These are phyloP conservation scores for Spergularia bocconei DNA, from an alignment of 148 eudicot species.

Conservation along the genomic window DNA sequence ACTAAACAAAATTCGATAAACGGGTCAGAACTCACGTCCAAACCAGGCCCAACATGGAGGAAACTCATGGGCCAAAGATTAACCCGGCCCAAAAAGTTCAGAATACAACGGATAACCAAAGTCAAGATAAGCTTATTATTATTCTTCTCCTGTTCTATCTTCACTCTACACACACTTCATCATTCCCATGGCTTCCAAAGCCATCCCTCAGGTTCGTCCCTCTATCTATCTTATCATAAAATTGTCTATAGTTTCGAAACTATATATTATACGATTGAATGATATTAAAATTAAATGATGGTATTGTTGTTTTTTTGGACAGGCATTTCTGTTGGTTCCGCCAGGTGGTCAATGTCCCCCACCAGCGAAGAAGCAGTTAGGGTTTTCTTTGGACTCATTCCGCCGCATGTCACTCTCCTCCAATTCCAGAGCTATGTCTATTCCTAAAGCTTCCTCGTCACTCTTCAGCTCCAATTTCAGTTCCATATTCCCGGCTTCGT, in stretches of 20 bases:
- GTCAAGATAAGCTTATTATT: no score
- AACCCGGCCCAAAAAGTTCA: no score
- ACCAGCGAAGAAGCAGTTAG: conserved; percentile 34
- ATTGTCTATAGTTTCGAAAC: no score
- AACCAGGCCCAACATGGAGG: no score
- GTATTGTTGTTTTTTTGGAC: background rate
- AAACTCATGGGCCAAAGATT: no score
- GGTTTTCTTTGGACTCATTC: conserved; percentile 31
- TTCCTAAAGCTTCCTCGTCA: conserved; percentile 30
- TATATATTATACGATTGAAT: no score
- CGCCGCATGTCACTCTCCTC: conserved; percentile 36
- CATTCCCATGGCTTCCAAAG: conserved; percentile 36
- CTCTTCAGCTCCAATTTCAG: conserved; percentile 24
- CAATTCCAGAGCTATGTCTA: conserved; percentile 12
- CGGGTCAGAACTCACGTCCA: no score
- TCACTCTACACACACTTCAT: background rate
- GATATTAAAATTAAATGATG: background rate
- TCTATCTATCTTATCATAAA: no score
- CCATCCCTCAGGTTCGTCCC: conserved; percentile 39
- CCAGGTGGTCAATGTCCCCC: conserved; percentile 32
- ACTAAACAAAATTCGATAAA: no score
- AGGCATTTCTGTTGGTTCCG: conserved; percentile 44
- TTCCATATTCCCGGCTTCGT: conserved; percentile 10
- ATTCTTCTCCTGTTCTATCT: background rate
- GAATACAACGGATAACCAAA: no score